Conservation (phyloP, 345 rosid genomes). For the Carallia brachiata region DNA sequence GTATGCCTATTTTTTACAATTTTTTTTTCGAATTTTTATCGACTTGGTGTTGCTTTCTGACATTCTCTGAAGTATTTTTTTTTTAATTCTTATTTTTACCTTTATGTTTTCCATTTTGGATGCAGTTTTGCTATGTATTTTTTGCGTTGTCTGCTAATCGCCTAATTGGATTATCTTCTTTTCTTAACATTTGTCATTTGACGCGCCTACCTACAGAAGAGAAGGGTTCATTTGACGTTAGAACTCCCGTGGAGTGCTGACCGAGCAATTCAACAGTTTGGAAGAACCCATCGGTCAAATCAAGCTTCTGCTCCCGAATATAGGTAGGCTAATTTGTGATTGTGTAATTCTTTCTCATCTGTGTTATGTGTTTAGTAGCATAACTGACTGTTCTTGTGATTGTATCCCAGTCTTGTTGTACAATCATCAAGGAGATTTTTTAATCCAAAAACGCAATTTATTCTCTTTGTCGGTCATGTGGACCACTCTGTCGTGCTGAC, state of each 20-base stretch:
- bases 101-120: not conserved
- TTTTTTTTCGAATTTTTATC: not conserved
- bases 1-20: slow-evolving; percentile 29
- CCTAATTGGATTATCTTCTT: not conserved
- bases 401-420: not conserved
- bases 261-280: slow-evolving; percentile 98
- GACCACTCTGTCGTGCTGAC: not conserved
- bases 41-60: not conserved
- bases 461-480: not conserved
- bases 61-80: slow-evolving; percentile 1
- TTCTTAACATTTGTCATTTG: slow-evolving; percentile 8
- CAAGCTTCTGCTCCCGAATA: slow-evolving; percentile 99
- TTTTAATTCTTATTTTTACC: too few species aligned
- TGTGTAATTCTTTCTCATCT: not conserved
- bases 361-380: not conserved
- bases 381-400: not conserved
- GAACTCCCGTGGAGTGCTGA: slow-evolving; percentile 99
- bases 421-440: not conserved
- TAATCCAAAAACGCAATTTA: not conserved
- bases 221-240: slow-evolving; percentile 93
- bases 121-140: not conserved
- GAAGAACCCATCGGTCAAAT: slow-evolving; percentile 97
- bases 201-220: slow-evolving; percentile 49
- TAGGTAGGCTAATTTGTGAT: slow-evolving; percentile 45
- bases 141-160: not conserved